phyloP scores from a whole-genome alignment of 345 rosid species.

The Stellera chamaejasme region DNA sequence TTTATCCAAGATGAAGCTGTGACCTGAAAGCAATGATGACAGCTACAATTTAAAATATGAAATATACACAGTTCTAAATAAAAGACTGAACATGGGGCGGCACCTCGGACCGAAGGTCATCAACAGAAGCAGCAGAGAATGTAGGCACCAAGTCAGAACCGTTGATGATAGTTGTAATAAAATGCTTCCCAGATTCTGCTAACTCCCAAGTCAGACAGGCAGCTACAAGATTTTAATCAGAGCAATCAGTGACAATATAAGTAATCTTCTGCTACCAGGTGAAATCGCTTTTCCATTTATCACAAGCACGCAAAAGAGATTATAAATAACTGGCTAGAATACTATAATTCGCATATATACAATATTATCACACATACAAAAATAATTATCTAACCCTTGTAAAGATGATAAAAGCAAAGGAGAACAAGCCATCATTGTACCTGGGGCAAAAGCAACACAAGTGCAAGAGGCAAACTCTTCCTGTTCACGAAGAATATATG shows the following conservation, averaged over 20 bases:
- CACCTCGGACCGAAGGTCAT: conserved; percentile 94
- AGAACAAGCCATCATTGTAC: conserved; percentile 18
- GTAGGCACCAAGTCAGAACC: conserved; percentile 98
- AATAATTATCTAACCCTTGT: no score
- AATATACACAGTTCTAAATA: neutral
- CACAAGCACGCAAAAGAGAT: no score
- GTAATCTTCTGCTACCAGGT: neutral
- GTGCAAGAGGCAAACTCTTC: conserved; percentile 73
- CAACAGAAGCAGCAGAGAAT: conserved; percentile 83
- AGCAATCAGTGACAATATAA: conserved; percentile 16
- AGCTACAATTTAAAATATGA: conserved; percentile 1
- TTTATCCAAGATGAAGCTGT: conserved; percentile 93
- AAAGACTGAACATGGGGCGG: neutral
- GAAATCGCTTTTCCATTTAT: neutral
- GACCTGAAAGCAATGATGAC: conserved; percentile 40
- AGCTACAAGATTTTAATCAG: conserved; percentile 43
- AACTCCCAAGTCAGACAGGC: conserved; percentile 99
- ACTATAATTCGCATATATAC: neutral
- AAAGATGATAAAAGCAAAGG: no score
- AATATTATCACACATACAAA: no score
- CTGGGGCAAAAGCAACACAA: conserved; percentile 93
- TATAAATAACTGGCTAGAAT: no score
- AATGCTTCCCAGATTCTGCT: conserved; percentile 97
- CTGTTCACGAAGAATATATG: conserved; percentile 86
- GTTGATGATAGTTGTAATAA: conserved; percentile 67